Conservation (phyloP, 108 stramenopile genomes). For the Fragilaria radians region DNA sequence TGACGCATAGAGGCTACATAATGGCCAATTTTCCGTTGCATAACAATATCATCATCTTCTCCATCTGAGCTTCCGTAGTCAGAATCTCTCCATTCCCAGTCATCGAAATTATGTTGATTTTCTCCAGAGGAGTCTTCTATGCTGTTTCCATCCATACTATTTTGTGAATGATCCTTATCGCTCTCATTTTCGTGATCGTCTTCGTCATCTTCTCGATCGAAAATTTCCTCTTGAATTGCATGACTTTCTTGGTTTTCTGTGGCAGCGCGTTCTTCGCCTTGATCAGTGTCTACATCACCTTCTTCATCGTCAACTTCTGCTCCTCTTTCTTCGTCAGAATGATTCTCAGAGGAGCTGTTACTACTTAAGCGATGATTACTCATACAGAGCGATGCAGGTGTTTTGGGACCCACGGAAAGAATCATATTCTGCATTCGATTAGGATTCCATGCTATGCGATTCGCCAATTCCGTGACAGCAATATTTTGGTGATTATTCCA, state of each 20-base stretch:
- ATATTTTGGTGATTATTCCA: too few relatives aligned
- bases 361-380: not conserved
- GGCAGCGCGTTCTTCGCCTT: conserved; percentile 33
- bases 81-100: conserved; percentile 4
- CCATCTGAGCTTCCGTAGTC: conserved; percentile 9
- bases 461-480: not conserved
- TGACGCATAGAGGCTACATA: conserved; percentile 42
- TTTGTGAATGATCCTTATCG: too few relatives aligned
- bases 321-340: not conserved
- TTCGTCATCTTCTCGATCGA: conserved; percentile 3
- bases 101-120: too few relatives aligned
- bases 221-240: conserved; percentile 9
- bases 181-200: conserved; percentile 9
- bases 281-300: conserved; percentile 13
- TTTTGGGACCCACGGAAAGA: conserved; percentile 63
- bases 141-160: too few relatives aligned
- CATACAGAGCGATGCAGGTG: conserved; percentile 47
- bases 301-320: conserved; percentile 16
- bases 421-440: conserved; percentile 70
- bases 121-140: not conserved
- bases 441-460: conserved; percentile 35
- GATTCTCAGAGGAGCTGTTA: not conserved
- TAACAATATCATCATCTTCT: conserved; percentile 7
- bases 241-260: conserved; percentile 5
- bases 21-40: not conserved